These are phyloP conservation scores for Dendrobium officinale DNA, from an alignment of 106 monocot species.

Conservation along the genomic window DNA sequence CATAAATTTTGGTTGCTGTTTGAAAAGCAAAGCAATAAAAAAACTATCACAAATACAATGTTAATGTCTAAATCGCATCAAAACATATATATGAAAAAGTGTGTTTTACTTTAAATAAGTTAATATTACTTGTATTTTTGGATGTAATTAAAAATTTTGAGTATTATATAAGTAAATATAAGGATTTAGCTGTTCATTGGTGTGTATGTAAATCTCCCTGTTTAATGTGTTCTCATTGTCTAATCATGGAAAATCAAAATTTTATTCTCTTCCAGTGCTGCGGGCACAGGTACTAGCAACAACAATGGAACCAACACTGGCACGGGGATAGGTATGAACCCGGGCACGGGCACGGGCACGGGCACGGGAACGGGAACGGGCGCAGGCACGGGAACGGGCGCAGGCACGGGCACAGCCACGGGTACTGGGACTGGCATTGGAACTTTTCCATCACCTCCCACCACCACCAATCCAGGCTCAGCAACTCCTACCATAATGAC, in stretches of 20 bases:
- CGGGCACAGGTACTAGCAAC: not conserved
- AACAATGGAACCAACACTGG: not conserved
- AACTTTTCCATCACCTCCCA: not conserved
- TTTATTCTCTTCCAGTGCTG: not conserved
- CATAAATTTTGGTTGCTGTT: too few species aligned
- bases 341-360: not conserved
- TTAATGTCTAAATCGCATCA: too few species aligned
- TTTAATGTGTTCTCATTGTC: too few species aligned
- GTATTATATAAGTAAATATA: too few species aligned
- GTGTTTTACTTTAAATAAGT: too few species aligned
- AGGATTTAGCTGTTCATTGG: too few species aligned
- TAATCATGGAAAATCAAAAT: not conserved
- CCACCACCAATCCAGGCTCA: not conserved
- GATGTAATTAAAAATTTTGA: too few species aligned
- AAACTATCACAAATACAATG: too few species aligned
- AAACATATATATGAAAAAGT: too few species aligned
- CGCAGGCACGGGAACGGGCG: not conserved
- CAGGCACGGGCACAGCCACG: not conserved
- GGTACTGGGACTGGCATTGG: not conserved
- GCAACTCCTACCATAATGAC: not conserved
- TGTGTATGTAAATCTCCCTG: too few species aligned
- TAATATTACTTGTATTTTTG: too few species aligned
- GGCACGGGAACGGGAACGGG: not conserved
- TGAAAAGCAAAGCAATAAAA: too few species aligned
- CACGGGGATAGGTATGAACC: not conserved